phyloP scores from a whole-genome alignment of 768 basidiomycete genomes.

The Boletus subparvulus region DNA sequence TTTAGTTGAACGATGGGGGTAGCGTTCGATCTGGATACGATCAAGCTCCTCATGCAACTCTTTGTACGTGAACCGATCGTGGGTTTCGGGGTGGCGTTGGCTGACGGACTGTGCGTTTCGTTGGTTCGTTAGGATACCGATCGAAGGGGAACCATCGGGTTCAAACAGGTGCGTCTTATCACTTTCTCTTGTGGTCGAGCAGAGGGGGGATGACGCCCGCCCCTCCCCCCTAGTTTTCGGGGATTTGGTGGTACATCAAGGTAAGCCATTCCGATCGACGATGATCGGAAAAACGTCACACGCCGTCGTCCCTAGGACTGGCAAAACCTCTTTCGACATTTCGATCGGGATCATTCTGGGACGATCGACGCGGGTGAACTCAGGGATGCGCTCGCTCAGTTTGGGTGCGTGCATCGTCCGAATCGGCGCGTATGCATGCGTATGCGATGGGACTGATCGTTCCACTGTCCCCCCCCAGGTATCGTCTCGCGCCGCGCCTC shows the following conservation, averaged over 20 bases:
- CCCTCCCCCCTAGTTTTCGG: conserved; percentile 48
- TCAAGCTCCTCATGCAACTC: conserved; percentile 78
- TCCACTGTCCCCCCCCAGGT: conserved; percentile 36
- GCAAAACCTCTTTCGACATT: conserved; percentile 82
- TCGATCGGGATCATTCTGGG: conserved; percentile 82
- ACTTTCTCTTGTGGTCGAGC: no score
- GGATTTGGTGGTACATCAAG: conserved; percentile 83
- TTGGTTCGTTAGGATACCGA: conserved; percentile 53
- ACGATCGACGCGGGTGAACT: conserved; percentile 74
- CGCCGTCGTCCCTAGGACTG: conserved; percentile 55
- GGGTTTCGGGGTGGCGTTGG: background rate
- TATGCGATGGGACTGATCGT: no score
- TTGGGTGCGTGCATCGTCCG: conserved; percentile 52
- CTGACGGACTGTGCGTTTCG: background rate
- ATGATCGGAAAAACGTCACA: no score
- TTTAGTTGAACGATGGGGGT: background rate
- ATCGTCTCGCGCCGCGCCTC: conserved; percentile 65
- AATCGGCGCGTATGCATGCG: no score
- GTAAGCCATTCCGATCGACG: conserved; percentile 15
- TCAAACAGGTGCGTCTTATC: conserved; percentile 57
- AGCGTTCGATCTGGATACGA: conserved; percentile 83
- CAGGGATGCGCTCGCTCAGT: conserved; percentile 64
- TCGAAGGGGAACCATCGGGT: conserved; percentile 75
- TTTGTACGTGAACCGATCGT: conserved; percentile 51
- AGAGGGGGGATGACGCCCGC: background rate